Conservation (phyloP, 805 yeast genomes). For the Vanderwaltozyma yarrowii region DNA sequence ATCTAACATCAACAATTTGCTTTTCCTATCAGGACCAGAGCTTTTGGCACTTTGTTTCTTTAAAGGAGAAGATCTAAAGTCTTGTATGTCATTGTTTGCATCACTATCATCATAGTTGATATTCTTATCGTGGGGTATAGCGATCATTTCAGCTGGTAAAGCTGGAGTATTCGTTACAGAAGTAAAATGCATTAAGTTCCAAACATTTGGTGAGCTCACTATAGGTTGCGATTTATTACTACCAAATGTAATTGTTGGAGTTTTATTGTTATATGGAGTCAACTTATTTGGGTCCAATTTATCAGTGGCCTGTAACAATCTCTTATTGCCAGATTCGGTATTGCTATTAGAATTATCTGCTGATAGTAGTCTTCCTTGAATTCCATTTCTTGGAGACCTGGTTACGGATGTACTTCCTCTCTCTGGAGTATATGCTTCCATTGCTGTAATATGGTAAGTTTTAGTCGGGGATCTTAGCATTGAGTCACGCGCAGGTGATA, state of each 20-base stretch:
- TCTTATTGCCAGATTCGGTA: not conserved
- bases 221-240: conserved; percentile 12
- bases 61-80: conserved; percentile 21
- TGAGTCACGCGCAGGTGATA: conserved; percentile 18
- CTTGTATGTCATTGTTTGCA: conserved; percentile 6
- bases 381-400: conserved; percentile 8
- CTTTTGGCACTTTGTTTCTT: conserved; percentile 11
- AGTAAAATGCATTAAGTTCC: conserved; percentile 82
- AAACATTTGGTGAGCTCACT: conserved; percentile 71
- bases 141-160: conserved; percentile 8
- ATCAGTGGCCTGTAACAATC: not conserved
- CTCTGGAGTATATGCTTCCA: conserved; percentile 59
- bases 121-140: conserved; percentile 1
- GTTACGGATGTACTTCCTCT: conserved; percentile 32
- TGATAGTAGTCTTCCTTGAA: too few species aligned
- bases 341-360: not conserved
- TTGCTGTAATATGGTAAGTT: conserved; percentile 38
- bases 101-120: not conserved
- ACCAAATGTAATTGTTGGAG: not conserved
- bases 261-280: conserved; percentile 4
- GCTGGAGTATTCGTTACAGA: conserved; percentile 32
- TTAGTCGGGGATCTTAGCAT: conserved; percentile 31
- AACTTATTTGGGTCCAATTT: conserved; percentile 1
- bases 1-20: conserved; percentile 18
- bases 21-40: conserved; percentile 4